Conservation (phyloP, 2,329 filamentous ascomycete species). For the Biscogniauxia sp. region DNA sequence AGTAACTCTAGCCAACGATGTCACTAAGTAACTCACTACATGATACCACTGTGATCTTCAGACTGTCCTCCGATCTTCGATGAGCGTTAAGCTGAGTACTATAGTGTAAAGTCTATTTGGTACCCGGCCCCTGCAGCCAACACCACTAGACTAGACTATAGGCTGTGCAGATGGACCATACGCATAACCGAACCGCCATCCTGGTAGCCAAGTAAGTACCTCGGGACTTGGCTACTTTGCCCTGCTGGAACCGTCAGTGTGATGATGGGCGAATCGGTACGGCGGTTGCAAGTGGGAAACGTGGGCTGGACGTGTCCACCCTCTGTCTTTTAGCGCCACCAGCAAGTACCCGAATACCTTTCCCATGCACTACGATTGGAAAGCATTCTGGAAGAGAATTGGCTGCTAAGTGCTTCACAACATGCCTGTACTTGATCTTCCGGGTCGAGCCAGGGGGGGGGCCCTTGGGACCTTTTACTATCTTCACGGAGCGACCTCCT, state of each 20-base stretch:
- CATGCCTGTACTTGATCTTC: not conserved
- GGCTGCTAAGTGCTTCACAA: not conserved
- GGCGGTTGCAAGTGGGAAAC: not conserved
- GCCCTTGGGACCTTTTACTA: not conserved
- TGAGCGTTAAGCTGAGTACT: not conserved
- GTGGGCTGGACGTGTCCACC: not conserved
- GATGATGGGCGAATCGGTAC: not conserved
- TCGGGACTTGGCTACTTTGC: not conserved
- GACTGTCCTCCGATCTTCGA: not conserved
- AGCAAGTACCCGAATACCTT: not conserved
- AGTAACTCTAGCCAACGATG: not conserved
- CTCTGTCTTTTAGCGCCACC: not conserved
- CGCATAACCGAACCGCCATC: not conserved
- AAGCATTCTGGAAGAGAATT: not conserved
- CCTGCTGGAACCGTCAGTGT: not conserved
- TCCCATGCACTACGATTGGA: not conserved
- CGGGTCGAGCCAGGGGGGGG: not conserved
- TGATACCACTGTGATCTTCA: no score
- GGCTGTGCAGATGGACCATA: not conserved
- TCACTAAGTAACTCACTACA: no score
- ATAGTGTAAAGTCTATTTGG: slow-evolving; percentile 27
- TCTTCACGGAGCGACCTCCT: slow-evolving; percentile 1
- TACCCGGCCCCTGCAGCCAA: slow-evolving; percentile 15
- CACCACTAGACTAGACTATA: not conserved
- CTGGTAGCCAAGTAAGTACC: not conserved